phyloP scores from a whole-genome alignment of 305 asterid genomes.

The Fraxinus xanthoxyloides region DNA sequence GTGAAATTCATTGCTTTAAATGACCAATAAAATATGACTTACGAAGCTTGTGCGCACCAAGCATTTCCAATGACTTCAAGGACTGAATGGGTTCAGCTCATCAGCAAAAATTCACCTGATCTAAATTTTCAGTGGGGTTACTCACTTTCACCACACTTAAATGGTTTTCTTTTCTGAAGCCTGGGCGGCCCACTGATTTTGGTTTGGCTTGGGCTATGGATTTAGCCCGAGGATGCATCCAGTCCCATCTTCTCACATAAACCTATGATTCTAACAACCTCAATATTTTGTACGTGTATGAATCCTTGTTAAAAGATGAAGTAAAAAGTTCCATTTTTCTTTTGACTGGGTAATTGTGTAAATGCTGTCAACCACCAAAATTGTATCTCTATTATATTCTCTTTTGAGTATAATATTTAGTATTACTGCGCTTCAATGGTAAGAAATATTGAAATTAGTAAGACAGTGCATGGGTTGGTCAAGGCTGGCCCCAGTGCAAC shows the following conservation, averaged over 20 bases:
- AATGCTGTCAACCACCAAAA: neutral
- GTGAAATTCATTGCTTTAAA: no score
- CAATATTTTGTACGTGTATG: neutral
- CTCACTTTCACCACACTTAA: no score
- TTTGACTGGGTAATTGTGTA: neutral
- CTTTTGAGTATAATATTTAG: neutral
- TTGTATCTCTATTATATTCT: neutral
- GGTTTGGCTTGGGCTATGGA: neutral
- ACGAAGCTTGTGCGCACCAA: no score
- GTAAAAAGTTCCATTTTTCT: neutral
- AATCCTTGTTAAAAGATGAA: neutral
- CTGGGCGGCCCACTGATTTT: neutral
- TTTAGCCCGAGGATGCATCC: neutral
- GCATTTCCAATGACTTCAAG: no score
- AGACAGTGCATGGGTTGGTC: neutral
- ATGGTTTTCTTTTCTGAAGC: no score
- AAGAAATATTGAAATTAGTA: neutral
- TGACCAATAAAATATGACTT: no score
- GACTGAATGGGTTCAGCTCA: no score
- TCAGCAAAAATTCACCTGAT: no score
- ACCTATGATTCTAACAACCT: neutral
- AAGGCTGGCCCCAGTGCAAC: neutral
- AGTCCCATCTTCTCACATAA: neutral
- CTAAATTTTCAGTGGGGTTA: no score
- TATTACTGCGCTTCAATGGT: neutral